Base-by-base conservation (phyloP, 2,329 filamentous ascomycete species). In the Alternaria triticina region DNA sequence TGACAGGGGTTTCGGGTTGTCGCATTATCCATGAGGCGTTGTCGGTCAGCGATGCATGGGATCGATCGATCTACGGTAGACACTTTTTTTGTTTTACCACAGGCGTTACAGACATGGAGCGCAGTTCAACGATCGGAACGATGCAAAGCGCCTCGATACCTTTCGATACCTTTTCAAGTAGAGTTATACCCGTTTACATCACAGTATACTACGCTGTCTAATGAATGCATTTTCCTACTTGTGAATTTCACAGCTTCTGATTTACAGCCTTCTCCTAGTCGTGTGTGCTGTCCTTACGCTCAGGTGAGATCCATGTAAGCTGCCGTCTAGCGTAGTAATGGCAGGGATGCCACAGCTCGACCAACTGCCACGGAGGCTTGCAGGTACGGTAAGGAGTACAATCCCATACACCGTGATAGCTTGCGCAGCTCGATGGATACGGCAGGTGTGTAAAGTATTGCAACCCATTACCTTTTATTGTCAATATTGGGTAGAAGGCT, bases 11-110 rank as follows among this genome's bases (percentile, higher is more conserved):
- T 25, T 33, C 17, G 20, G 20, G 13, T 27, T 33, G 43, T 15
- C 54, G 25, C 43, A 47, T 28, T 47, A 40, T n/a, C 9, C 20
- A 66, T 61, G 66, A 51, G 47, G 56, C 30, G 49, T 52, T 36
- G 20, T 36, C 20, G 20, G 30, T 25, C 49, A 52, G 28, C 49
- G 20, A 33, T 20, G 20, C 30, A n/a, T 40, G 13, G 13, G 17
- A 7, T 9, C n/a, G 28, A 33, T 46, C 20, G 22, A 27, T 36
- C 20, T 22, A 30, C 1, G 50, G 30, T 30, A 15, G 0, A 15
- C 20, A 15, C 17, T 17, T 30, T 30, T 23, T 45, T 20, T n/a
- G 52, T 23, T 27, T 17, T 28, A 15, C n/a, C 5, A 22, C 40
- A 22, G n/a, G 59, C 33, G 40, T 58, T 50, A 30, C 25, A 56